Percentiles rank a stretch among this genome's conserved stretches.
These are phyloP conservation scores for Colletotrichum tropicale DNA, from an alignment of 2,329 filamentous ascomycete genomes.

Conservation along the genomic window DNA sequence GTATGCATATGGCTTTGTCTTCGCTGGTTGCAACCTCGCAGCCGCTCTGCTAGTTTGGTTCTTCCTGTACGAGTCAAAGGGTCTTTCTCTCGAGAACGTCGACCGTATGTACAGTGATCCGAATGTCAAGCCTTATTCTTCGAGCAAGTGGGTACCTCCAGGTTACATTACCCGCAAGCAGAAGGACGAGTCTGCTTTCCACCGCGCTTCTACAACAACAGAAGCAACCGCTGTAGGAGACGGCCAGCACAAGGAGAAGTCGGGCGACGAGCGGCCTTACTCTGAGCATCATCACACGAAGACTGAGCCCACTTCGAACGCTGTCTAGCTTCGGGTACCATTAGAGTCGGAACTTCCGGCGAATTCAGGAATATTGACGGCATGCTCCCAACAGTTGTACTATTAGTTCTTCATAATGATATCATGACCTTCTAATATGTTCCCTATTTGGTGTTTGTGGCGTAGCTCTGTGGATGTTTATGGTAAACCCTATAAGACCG, in stretches of 20 bases:
- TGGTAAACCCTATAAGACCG: not conserved
- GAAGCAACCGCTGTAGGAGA: not conserved
- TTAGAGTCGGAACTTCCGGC: not conserved
- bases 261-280: constrained; percentile 1
- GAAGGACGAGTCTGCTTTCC: constrained; percentile 30
- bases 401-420: not conserved
- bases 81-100: constrained; percentile 72
- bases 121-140: constrained; percentile 65
- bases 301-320: not conserved
- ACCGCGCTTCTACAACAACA: not conserved
- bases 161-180: constrained; percentile 46
- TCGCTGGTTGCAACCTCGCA: constrained; percentile 64
- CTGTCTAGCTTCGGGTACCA: not conserved
- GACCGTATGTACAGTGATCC: constrained; percentile 71
- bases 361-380: fast-evolving
- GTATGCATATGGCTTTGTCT: constrained; percentile 70
- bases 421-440: not conserved
- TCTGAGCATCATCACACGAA: constrained; percentile 4
- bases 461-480: not conserved
- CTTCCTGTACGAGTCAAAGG: constrained; percentile 70
- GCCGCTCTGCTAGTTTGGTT: constrained; percentile 68
- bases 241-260: not conserved
- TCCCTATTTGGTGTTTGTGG: not conserved
- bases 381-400: not conserved
- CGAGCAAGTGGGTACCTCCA: constrained; percentile 54